Base-by-base conservation (phyloP, 768 basidiomycete genomes). In the Pleurotus djamor region DNA sequence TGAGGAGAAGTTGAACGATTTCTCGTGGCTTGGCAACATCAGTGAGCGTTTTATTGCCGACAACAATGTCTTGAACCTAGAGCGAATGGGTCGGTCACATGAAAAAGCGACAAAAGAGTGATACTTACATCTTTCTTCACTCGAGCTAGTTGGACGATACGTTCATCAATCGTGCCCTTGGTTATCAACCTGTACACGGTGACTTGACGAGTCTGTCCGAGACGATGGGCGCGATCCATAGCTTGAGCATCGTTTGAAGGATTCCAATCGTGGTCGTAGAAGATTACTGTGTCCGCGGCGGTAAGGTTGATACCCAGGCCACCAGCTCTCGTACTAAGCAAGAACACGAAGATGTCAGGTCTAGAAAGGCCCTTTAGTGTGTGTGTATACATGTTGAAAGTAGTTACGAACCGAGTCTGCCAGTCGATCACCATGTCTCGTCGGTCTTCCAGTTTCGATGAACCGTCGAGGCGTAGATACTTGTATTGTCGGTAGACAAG, bases 361-460 rank as follows among this genome's bases (percentile, higher is more conserved):
- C 93, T 94, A 60, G 1, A 17, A 55, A 49, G 61, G 10, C 34
- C 36, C 44, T 59, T 59, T 63, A 57, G 13, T 13, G 45, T 13
- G 45, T 13, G 48, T 61, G n/a, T 52, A 48, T 21, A 13, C 7
- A 37, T 35, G 48, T 12, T 14, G 33, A 13, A 37, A 52, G 36
- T 9, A 34, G 17, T 45, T 32, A 73, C 83, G 60, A 60, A 94
- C 95, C 92, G 86, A 41, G 95, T 96, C 72, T 99, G 97, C 96
- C 96, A 99, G 68, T 96, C 94, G 65, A 94, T 94, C 32, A 99
- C 97, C 97, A 99, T 98, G 72, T 98, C 97, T 59, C 97, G 83
- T 65, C 97, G 83, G 70, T 99, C 97, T 65, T 96, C 94, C 56
- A 99, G 81, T 65, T 96, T 94, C 33, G 94, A 96, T 1, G 91